Conservation (phyloP, 441 rosid species). For the Eutrema salsugineum region DNA sequence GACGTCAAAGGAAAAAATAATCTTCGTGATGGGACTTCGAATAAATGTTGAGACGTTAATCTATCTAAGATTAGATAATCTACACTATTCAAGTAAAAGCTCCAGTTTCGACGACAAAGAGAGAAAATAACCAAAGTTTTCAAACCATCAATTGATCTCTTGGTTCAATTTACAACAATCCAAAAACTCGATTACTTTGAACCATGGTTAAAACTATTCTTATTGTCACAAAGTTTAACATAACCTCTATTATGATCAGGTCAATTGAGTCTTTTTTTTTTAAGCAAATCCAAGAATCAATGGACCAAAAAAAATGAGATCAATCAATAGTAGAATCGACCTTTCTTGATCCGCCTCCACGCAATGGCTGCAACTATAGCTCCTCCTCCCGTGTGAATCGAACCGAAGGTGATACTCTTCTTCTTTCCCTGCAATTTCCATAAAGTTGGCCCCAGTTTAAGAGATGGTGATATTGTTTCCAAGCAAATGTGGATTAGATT, state of each 20-base stretch:
- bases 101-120: not conserved
- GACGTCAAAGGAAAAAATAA: not conserved
- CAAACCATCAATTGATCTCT: not conserved
- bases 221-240: not conserved
- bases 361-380: conserved; percentile 68
- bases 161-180: not conserved
- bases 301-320: not conserved
- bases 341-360: conserved; percentile 49
- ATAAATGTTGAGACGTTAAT: not conserved
- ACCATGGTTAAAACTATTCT: not conserved
- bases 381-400: conserved; percentile 62
- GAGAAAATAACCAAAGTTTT: not conserved
- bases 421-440: conserved; percentile 42
- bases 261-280: not conserved
- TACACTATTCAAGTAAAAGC: not conserved
- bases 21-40: not conserved
- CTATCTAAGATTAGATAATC: not conserved
- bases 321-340: conserved; percentile 43
- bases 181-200: not conserved
- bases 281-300: conserved; percentile 4
- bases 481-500: not conserved
- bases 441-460: not conserved
- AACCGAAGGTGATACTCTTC: conserved; percentile 45
- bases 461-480: not conserved
- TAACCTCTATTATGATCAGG: not conserved